Evolutionary conservation across 2,329 filamentous ascomycete genomes (phyloP), one percentile per base, ranked within the genome.

Genomic region (Huntiella moniliformis): DNA sequence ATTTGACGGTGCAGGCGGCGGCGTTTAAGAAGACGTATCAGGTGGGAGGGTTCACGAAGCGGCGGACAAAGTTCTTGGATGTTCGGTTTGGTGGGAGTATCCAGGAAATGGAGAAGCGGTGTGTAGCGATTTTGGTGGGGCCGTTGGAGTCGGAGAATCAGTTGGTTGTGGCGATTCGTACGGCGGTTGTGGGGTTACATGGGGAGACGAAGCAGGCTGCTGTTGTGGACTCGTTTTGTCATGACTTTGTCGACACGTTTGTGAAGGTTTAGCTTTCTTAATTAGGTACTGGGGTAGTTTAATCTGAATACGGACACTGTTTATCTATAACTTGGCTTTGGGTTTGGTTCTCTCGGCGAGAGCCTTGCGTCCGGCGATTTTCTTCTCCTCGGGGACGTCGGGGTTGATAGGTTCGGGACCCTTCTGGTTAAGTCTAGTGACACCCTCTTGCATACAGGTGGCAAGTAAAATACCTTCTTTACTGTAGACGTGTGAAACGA

Each of bases 381-480:
- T 42, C 22, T 42, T 16, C 40, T 63, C 62, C 5, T 58, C 16
- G 13, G 40, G 44, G 4, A 50, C 32, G 13, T 50, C 48, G 2
- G 48, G 48, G 18, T 50, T 50, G 10, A 46, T 22, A 8, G 48
- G 48, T 13, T 44, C 48, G 3, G 48, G 48, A 1, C 48, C 48
- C 11, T 50, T 37, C 6, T 46, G 48, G 18, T 44, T 42, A 17
- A 50, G 38, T 12, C 48, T 39, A 2, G 44, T 44, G 10, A 50
- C 48, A 12, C 48, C 82, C 71, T 91, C 83, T 61, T 91, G 83
- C 49, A 83, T 71, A 58, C 83, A 88, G 31, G 75, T 87, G 18
- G 82, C 83, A 56, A 91, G 63, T 60, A 91, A 60, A 18, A 68
- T 78, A 16, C 83, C 83, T 51, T 86, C 77, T 52, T 64, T 67